Conservation (phyloP, 148 eudicot genomes). For the Arbutus unedo region DNA sequence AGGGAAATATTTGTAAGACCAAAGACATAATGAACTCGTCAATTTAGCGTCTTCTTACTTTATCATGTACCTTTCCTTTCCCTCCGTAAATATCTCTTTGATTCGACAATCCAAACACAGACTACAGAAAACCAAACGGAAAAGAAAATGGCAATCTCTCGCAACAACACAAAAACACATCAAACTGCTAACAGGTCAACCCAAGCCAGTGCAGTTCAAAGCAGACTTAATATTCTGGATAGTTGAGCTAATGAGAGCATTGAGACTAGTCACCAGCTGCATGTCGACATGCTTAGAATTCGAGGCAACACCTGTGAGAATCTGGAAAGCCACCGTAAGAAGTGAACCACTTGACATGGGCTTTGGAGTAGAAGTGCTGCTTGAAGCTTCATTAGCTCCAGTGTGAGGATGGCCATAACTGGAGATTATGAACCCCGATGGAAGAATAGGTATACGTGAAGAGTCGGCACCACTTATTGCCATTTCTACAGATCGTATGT, state of each 20-base stretch:
- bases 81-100: neutral
- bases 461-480: slow-evolving; percentile 27
- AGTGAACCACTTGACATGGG: slow-evolving; percentile 37
- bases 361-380: slow-evolving; percentile 17
- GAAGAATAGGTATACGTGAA: slow-evolving; percentile 34
- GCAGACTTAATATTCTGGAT: slow-evolving; percentile 26
- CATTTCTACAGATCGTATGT: slow-evolving; percentile 11
- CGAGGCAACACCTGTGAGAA: slow-evolving; percentile 13
- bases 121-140: neutral
- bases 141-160: neutral
- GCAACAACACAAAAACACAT: neutral
- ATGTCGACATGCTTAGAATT: slow-evolving; percentile 14
- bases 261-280: slow-evolving; percentile 18
- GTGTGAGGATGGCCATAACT: slow-evolving; percentile 25
- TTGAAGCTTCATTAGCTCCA: neutral
- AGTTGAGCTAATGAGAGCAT: slow-evolving; percentile 19
- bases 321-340: slow-evolving; percentile 41
- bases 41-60: neutral
- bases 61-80: neutral
- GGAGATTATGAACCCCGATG: slow-evolving; percentile 43
- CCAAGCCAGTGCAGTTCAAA: neutral
- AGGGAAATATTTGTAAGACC: neutral
- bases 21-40: neutral
- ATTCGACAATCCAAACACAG: neutral
- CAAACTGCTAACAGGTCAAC: neutral